Evolutionary conservation across 306 rosid species (phyloP), one percentile per base, ranked within the genome.

Genomic region (Cucumis hystrix): DNA sequence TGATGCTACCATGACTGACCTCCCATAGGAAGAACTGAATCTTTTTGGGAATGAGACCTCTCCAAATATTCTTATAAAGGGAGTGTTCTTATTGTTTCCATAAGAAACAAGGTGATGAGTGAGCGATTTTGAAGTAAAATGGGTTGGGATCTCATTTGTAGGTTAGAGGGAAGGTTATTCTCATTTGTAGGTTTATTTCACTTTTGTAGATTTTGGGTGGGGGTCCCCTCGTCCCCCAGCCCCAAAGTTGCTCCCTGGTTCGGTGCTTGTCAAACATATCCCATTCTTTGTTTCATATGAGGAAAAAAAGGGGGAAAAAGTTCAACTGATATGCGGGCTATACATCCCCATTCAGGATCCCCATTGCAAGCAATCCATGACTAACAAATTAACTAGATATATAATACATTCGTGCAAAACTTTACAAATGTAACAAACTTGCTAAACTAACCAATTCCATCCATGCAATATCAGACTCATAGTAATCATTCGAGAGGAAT

Each of bases 401-500:
- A 47, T 47, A 12, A 13, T 45, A 23, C 30, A 70, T 47, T 23
- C 39, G 23, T 14, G 40, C 75, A 49, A 49, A 5, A 72, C 4
- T 52, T 8, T 72, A 45, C 25, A 51, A 52, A 43, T 60, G 20
- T 51, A 64, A 54, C 11, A 3, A n/a, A 79, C 56, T 59, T 9
- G 21, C 62, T 40, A 16, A 41, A 92, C 97, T 78, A 79, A 95
- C 98, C 98, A 95, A 88, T 81, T 87, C 88, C 92, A 92, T 89
- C 98, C 98, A 95, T 25, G 97, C 96, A 74, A 95, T 78, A 81
- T 95, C 97, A 5, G 98, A 95, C 67, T 87, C 89, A 82, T 95
- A 92, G 83, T 95, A 92, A 66, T 95, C 93, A 85, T 95, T 92
- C 64, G 97, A 95, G 79, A 89, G 92, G 84, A 92, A 90, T 78